Percentiles rank a stretch among this genome's conserved stretches.
These are phyloP conservation scores for Cyberlindnera veronae DNA, from an alignment of 805 yeast genomes.

Conservation along the genomic window DNA sequence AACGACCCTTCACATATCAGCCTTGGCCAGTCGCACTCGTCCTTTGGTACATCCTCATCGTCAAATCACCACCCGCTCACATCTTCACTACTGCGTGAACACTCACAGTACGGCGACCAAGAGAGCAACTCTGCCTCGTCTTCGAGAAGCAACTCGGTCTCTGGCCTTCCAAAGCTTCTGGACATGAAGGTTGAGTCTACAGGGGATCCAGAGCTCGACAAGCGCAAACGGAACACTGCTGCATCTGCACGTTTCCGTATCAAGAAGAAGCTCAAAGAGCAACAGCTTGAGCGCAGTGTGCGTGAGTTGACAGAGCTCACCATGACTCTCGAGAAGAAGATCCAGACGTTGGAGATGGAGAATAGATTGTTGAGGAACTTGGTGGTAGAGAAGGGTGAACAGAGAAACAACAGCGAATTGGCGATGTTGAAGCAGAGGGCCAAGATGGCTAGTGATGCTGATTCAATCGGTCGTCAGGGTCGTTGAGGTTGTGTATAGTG, in stretches of 20 bases:
- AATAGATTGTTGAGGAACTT: slow-evolving; percentile 79
- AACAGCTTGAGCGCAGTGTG: slow-evolving; percentile 78
- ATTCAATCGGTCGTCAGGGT: slow-evolving; percentile 1
- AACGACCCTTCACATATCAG: not conserved
- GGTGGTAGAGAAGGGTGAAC: slow-evolving; percentile 73
- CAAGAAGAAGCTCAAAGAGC: slow-evolving; percentile 89
- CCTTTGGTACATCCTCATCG: not conserved
- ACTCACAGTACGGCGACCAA: too few relatives aligned
- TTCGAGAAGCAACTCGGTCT: slow-evolving; percentile 2
- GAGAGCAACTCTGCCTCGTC: not conserved
- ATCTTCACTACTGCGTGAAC: not conserved
- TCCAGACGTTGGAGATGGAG: slow-evolving; percentile 90
- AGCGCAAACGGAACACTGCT: slow-evolving; percentile 84
- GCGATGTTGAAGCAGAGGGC: slow-evolving; percentile 51
- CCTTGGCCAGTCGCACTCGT: not conserved
- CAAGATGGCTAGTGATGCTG: slow-evolving; percentile 15
- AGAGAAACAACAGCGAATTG: slow-evolving; percentile 48
- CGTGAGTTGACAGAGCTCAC: slow-evolving; percentile 71
- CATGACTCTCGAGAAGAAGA: slow-evolving; percentile 60
- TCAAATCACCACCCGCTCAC: not conserved
- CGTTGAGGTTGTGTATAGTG: not conserved
- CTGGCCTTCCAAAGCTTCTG: slow-evolving; percentile 4
- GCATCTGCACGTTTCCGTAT: slow-evolving; percentile 93
- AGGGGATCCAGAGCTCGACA: slow-evolving; percentile 52
- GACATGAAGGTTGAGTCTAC: slow-evolving; percentile 18